Conservation (phyloP, 441 rosid species). For the Caryocar brasiliense region DNA sequence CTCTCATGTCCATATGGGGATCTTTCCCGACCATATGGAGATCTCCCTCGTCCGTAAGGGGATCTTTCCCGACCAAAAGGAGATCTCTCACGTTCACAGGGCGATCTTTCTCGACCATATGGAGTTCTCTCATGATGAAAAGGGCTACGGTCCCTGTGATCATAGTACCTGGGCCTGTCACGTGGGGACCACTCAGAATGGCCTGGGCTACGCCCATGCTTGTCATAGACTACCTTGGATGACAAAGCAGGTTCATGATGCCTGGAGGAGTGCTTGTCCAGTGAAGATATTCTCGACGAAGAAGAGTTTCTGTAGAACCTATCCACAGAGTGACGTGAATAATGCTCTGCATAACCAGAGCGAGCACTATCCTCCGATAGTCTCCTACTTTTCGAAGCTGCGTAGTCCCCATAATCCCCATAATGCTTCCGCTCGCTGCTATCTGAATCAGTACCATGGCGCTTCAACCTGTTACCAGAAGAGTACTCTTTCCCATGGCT, state of each 20-base stretch:
- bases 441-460: conserved; percentile 67
- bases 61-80: conserved; percentile 27
- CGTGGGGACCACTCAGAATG: conserved; percentile 70
- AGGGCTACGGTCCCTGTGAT: conserved; percentile 66
- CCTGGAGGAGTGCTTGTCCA: conserved; percentile 68
- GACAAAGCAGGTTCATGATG: conserved; percentile 60
- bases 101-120: conserved; percentile 29
- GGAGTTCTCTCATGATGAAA: conserved; percentile 52
- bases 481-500: conserved; percentile 58
- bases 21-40: conserved; percentile 47
- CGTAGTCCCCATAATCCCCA: conserved; percentile 56
- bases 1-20: conserved; percentile 55
- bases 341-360: conserved; percentile 46
- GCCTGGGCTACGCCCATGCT: conserved; percentile 73
- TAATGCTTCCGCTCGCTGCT: conserved; percentile 55
- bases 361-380: conserved; percentile 63
- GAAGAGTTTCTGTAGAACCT: conserved; percentile 55
- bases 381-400: conserved; percentile 66
- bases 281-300: conserved; percentile 45
- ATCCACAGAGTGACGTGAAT: conserved; percentile 61
- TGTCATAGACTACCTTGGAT: conserved; percentile 63
- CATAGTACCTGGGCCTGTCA: conserved; percentile 56
- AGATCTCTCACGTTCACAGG: conserved; percentile 33
- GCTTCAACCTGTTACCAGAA: conserved; percentile 60
- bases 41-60: conserved; percentile 30